Evolutionary conservation across 495 filamentous ascomycete genomes (phyloP), one percentile per base, ranked within the genome.

Genomic region (Diplogelasinospora grovesii): DNA sequence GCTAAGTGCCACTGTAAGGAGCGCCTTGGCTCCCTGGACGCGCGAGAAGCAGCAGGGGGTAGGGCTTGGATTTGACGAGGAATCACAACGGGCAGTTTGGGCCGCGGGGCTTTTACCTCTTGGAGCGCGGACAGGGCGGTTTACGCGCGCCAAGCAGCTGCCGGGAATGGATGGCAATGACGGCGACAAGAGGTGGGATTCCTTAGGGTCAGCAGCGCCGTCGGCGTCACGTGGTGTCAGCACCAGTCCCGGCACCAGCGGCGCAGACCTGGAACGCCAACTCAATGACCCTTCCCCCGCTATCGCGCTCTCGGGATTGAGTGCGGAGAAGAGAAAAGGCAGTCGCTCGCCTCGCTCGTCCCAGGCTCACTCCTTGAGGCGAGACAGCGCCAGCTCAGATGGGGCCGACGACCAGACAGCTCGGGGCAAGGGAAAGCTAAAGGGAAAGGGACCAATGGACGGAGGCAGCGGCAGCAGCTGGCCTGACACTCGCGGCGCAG

Each of bases 141-240:
- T 45, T 36, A 22, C 35, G 39, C 38, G 33, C 22, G 29, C 50
- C 16, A 25, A 41, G 26, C 38, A 39, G 41, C 8, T 15, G 34
- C 40, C 36, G 36, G 38, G 35, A 35, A 61, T 61, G 58, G 58
- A 49, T 40, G 44, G 36, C 20, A 15, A 26, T 23, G 42, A 46
- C 5, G 29, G 26, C 10, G 48, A 35, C 20, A 35, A 14, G 10
- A 33, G 24, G 44, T 41, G 53, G 45, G 53, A 57, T 50, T 46
- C 30, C 26, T 49, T 45, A 33, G 28, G 45, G 45, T 51, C 55
- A 49, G 52, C 39, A 49, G 52, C 39, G 24, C 39, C 25, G 25
- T 19, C 31, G 31, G 22, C 49, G 56, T 59, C 58, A 59, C 56
- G 43, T 56, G 49, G 47, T 24, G 52, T 59, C 53, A 61, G 50